Conservation (phyloP, 2,329 filamentous ascomycete genomes). For the Aspergillus neoniger region DNA sequence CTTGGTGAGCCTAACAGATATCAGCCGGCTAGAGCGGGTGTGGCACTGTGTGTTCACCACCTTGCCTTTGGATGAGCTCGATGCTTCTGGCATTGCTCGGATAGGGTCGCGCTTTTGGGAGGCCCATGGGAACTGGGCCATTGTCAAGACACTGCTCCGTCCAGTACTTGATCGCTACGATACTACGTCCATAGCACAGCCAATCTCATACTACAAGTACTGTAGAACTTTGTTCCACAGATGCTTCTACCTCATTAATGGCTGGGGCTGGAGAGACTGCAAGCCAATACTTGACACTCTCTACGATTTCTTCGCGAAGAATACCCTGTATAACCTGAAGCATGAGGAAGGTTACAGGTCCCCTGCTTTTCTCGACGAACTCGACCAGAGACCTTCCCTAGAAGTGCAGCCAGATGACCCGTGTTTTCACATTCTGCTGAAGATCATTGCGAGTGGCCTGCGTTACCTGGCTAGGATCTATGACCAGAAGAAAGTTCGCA, state of each 20-base stretch:
- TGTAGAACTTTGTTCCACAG: conserved; percentile 54
- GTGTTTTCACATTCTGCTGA: conserved; percentile 62
- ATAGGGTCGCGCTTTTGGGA: conserved; percentile 44
- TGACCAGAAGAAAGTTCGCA: conserved; percentile 56
- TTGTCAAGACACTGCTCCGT: conserved; percentile 49
- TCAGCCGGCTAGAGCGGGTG: conserved; percentile 36
- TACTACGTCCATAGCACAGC: conserved; percentile 40
- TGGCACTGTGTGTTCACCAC: conserved; percentile 54
- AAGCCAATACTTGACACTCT: conserved; percentile 55
- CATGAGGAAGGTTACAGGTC: conserved; percentile 56
- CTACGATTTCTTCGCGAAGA: conserved; percentile 62
- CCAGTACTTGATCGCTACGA: conserved; percentile 52
- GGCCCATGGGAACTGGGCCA: conserved; percentile 52
- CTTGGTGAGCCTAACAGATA: conserved; percentile 37
- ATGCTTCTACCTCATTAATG: conserved; percentile 55
- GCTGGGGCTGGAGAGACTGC: conserved; percentile 61
- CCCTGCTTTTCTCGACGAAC: conserved; percentile 55
- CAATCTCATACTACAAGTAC: conserved; percentile 57
- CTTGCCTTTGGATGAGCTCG: conserved; percentile 57
- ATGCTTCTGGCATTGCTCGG: conserved; percentile 50
- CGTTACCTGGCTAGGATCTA: conserved; percentile 50
- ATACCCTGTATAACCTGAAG: conserved; percentile 53
- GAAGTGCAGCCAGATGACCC: conserved; percentile 51
- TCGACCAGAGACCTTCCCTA: conserved; percentile 48
- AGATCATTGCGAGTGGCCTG: conserved; percentile 56